Evolutionary conservation across 345 rosid genomes (phyloP).

Genomic region (Mangifera indica): DNA sequence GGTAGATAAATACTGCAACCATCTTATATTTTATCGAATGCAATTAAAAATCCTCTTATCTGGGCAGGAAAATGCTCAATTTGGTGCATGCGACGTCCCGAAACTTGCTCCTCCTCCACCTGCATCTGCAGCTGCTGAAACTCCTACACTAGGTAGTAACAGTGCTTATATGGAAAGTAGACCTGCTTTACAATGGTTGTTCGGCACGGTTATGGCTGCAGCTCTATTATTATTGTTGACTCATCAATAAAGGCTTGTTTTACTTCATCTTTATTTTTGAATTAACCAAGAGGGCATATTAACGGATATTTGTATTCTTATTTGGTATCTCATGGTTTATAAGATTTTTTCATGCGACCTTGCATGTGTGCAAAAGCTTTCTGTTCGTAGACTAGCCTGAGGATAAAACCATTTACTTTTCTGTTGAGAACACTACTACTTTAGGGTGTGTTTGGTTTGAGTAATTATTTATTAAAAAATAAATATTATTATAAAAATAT

Average conservation of each 20-base stretch:
- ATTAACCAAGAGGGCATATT: background rate
- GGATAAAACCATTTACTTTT: background rate
- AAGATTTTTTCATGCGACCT: constrained; percentile 1
- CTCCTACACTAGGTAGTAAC: constrained; percentile 15
- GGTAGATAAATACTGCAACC: background rate
- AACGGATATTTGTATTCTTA: background rate
- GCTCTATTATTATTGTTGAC: constrained; percentile 30
- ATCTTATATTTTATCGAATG: background rate
- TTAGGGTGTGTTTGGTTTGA: too few relatives aligned
- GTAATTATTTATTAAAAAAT: too few relatives aligned
- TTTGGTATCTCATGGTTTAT: background rate
- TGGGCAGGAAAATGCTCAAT: constrained; percentile 64
- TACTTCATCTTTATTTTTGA: background rate
- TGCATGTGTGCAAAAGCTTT: background rate
- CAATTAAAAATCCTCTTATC: background rate
- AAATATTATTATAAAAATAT: too few relatives aligned
- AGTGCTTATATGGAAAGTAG: constrained; percentile 26
- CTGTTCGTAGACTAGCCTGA: background rate
- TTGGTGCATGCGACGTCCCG: constrained; percentile 79
- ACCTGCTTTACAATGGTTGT: constrained; percentile 29
- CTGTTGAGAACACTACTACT: too few relatives aligned
- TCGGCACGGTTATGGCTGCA: constrained; percentile 33
- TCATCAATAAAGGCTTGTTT: constrained; percentile 14
- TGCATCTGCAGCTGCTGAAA: constrained; percentile 30
- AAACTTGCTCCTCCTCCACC: constrained; percentile 73